phyloP scores from a whole-genome alignment of 495 filamentous ascomycete species.

The Tuber melanosporum region DNA sequence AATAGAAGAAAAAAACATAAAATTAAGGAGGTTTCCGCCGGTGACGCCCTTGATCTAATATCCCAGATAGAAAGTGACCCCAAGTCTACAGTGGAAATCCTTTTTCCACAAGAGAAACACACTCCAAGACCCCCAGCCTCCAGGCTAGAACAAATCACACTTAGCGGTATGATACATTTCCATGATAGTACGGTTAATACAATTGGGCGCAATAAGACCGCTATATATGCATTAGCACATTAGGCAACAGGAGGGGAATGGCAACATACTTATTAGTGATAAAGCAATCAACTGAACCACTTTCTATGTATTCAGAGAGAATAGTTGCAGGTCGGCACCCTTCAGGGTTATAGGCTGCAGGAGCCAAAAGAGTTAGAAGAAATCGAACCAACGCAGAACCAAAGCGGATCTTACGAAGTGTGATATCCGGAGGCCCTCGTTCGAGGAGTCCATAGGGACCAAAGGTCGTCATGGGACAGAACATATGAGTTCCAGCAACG shows the following conservation, averaged over 20 bases:
- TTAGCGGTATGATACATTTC: constrained; percentile 41
- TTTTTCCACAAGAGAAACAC: not conserved
- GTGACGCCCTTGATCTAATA: not conserved
- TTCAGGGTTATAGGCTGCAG: not conserved
- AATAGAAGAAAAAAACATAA: not conserved
- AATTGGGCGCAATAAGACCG: constrained; percentile 34
- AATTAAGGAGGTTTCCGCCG: not conserved
- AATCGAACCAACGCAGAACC: not conserved
- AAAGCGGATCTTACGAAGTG: not conserved
- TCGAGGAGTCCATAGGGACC: constrained; percentile 12
- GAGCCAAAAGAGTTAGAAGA: not conserved
- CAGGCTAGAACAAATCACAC: constrained; percentile 32
- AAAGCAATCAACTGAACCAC: constrained; percentile 31
- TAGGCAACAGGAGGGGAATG: not conserved
- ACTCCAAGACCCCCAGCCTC: not conserved
- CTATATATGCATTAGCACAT: constrained; percentile 13
- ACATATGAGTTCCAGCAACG: constrained; percentile 33
- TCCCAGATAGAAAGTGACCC: not conserved
- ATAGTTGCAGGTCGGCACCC: not conserved
- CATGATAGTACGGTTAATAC: constrained; percentile 37
- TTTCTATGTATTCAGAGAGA: not conserved
- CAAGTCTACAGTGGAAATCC: not conserved
- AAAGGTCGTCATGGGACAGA: constrained; percentile 37
- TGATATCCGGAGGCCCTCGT: constrained; percentile 11
- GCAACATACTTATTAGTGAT: constrained; percentile 37